Evolutionary conservation across 2,329 filamentous ascomycete species (phyloP), one percentile per base, ranked within the genome.

Genomic region (Ceratocystis alfenasii): DNA sequence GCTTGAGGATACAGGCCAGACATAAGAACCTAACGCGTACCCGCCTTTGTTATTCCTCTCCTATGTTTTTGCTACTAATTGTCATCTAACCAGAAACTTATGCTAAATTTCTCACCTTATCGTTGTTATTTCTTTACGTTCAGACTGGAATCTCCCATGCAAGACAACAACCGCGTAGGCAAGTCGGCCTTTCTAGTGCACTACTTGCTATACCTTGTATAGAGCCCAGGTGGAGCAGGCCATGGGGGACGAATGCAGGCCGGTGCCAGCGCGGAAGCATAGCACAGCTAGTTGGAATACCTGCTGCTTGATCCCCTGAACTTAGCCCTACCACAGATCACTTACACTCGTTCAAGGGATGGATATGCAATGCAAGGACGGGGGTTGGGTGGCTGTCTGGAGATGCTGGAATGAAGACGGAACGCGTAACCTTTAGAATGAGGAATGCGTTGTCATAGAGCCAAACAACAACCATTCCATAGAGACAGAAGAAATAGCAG

Each of bases 371-470:
- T 63, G 45, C 46, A 25, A 41, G 30, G 28, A 59, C n/a, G 30
- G 46, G 5, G 25, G 33, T 1, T 55, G 20, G 28, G 12, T 36
- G 6, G 55, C 12, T 25, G 3, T 20, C 17, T 20, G 55, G 15
- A 28, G 22, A 4, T 41, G 25, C 25, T 65, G 64, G 64, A 65
- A 65, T 65, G 64, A 17, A 57, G 8, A 20, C 20, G 4, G 22
- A 28, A 20, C n/a, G 46, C 28, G 62, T 53, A 22, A 8, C 25
- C 12, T 20, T 15, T 33, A 28, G 8, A 22, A 8, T 5, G 22
- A 45, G 64, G 64, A 65, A 65, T 65, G 64, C 28, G 64, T 65
- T 65, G 64, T 17, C 44, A 28, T 22, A 12, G 55, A 48, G 57
- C 30, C 22, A 45, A 45, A 22, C 12, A 60, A 45, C 5, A 25